phyloP scores from a whole-genome alignment of 306 rosid genomes.

The Inga leiocalycina region DNA sequence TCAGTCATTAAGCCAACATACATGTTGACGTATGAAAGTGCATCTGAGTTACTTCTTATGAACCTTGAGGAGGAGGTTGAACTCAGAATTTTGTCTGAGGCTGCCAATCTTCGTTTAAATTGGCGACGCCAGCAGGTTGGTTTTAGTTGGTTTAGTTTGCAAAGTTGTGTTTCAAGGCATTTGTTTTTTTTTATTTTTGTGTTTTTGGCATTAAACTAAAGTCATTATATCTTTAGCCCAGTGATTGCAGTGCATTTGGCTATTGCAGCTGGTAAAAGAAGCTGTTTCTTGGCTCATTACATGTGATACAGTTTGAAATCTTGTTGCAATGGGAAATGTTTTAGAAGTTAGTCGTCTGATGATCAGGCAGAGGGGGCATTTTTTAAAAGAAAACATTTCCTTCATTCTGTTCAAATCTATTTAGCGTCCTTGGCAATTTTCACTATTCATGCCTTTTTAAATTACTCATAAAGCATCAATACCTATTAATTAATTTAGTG shows the following conservation, averaged over 20 bases:
- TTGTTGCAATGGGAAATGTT: neutral
- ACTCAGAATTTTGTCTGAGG: constrained; percentile 83
- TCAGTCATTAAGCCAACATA: constrained; percentile 90
- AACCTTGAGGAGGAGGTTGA: constrained; percentile 88
- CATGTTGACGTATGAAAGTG: constrained; percentile 96
- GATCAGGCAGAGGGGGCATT: neutral
- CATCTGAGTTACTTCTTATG: constrained; percentile 89
- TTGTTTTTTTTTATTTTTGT: neutral
- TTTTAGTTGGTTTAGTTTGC: constrained; percentile 4
- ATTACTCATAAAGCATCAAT: constrained; percentile 4
- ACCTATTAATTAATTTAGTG: constrained; percentile 21
- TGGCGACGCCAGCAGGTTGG: constrained; percentile 90
- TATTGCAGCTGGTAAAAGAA: constrained; percentile 12
- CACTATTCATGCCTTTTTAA: neutral
- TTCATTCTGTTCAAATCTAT: neutral
- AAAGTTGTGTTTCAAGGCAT: constrained; percentile 9
- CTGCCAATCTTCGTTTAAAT: constrained; percentile 75
- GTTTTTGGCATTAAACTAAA: neutral
- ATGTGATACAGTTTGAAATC: constrained; percentile 11
- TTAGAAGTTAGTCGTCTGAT: constrained; percentile 9
- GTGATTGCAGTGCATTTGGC: neutral
- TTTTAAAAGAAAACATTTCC: neutral
- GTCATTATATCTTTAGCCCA: neutral
- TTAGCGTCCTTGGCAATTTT: constrained; percentile 14
- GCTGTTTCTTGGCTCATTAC: constrained; percentile 10